Evolutionary conservation across 306 rosid genomes (phyloP), one percentile per base, ranked within the genome.

Genomic region (Pueraria montana): DNA sequence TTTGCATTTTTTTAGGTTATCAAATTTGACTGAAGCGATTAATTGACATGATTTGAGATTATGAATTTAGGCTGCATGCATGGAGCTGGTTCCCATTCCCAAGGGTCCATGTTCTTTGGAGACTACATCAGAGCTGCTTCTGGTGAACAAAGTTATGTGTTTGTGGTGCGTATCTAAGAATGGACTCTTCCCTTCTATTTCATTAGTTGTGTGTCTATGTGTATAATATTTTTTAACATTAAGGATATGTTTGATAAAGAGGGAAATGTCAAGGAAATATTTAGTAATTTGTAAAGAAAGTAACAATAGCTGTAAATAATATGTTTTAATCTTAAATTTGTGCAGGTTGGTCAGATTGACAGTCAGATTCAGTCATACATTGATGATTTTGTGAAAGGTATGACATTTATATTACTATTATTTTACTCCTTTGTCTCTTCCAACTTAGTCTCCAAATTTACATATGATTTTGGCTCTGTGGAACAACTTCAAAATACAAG

Each of bases 311-410:
- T 34, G 14, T 32, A 2, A 8, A 13, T 6, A 32, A 16, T 30
- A 34, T 6, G 38, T 13, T 32, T 20, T 6, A 65, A 65, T 32
- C 17, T 65, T 65, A 34, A 65, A 65, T 34, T 12, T 66, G 49
- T 17, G n/a, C 49, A 66, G 72, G 14, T 66, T 66, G 74, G 74
- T 16, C 2, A 18, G 9, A 20, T 18, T 40, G 49, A 36, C 72
- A 11, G 16, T 40, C 18, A 8, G 17, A 36, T 40, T 14, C 17
- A 20, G 5, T 2, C 32, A 10, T 20, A 40, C 52, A 40, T 67
- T 40, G 52, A 67, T 13, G 74, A 67, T 40, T 40, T n/a, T 67
- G 45, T 67, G n/a, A 0, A 20, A 40, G 74, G 74, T 67, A 67
- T 20, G 52, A 5, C 52, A n/a, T 30, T 30, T 30, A 30, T 30